Evolutionary conservation across 1,284 basidiomycete genomes (phyloP).

Genomic region (Ustilago crameri): DNA sequence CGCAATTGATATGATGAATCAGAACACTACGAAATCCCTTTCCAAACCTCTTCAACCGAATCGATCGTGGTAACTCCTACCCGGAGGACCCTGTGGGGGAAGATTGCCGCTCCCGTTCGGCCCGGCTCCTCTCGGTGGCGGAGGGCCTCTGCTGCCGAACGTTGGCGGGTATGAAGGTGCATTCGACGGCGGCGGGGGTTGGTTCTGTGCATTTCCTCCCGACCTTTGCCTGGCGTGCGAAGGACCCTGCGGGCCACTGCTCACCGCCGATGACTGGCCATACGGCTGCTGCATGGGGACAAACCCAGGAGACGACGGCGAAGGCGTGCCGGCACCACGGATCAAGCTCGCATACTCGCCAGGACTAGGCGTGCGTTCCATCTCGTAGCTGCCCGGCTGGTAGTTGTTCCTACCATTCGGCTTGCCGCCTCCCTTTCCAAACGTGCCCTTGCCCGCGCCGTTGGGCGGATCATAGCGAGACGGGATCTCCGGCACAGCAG

Average conservation of each 20-base stretch:
- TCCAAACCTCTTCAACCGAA: slow-evolving; percentile 15
- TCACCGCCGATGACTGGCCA: slow-evolving; percentile 46
- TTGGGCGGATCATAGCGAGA: slow-evolving; percentile 21
- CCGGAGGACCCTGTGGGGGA: not conserved
- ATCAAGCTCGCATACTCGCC: slow-evolving; percentile 54
- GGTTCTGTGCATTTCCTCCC: slow-evolving; percentile 10
- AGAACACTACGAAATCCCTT: too few relatives aligned
- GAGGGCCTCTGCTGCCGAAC: slow-evolving; percentile 4
- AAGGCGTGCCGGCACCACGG: slow-evolving; percentile 39
- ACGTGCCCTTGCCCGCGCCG: slow-evolving; percentile 1
- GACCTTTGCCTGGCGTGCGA: slow-evolving; percentile 42
- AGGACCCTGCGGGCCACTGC: slow-evolving; percentile 11
- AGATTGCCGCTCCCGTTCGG: not conserved
- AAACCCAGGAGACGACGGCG: slow-evolving; percentile 39
- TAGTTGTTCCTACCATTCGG: slow-evolving; percentile 3
- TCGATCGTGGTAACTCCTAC: slow-evolving; percentile 37
- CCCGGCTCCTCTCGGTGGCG: slow-evolving; percentile 2
- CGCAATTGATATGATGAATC: too few relatives aligned
- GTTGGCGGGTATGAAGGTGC: too few relatives aligned
- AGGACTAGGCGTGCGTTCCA: slow-evolving; percentile 46
- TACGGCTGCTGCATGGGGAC: slow-evolving; percentile 29
- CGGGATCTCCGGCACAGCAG: slow-evolving; percentile 49
- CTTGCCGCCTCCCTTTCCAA: slow-evolving; percentile 5
- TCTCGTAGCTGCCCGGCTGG: slow-evolving; percentile 43
- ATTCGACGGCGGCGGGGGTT: not conserved